Percentiles rank a stretch among this genome's conserved stretches.
Evolutionary conservation across 768 basidiomycete species (phyloP).

Genomic region (Candolleomyces efflorescens): DNA sequence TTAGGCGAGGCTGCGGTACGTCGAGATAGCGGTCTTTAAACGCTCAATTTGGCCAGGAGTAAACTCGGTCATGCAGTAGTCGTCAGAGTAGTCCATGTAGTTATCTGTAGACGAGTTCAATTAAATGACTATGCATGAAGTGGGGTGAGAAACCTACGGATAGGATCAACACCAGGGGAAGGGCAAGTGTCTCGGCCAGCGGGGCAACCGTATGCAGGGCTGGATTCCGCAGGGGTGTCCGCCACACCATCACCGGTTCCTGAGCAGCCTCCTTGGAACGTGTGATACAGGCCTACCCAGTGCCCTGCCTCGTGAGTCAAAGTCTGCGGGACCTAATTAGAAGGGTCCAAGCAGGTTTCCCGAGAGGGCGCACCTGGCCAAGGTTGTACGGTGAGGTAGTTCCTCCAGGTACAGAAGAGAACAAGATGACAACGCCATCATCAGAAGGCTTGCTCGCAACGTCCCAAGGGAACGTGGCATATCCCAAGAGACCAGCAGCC

Average conservation of each 20-base stretch:
- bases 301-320: constrained; percentile 57
- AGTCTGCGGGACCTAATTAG: constrained; percentile 21
- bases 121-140: neutral
- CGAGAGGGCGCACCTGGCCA: constrained; percentile 24
- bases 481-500: constrained; percentile 45
- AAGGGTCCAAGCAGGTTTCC: neutral
- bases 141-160: constrained; percentile 24
- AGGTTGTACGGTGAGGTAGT: constrained; percentile 37
- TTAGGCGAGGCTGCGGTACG: constrained; percentile 4
- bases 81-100: constrained; percentile 31
- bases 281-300: constrained; percentile 58
- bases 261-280: constrained; percentile 50
- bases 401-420: constrained; percentile 41
- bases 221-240: constrained; percentile 45
- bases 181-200: constrained; percentile 32
- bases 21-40: constrained; percentile 7
- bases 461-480: constrained; percentile 47
- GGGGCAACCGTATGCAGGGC: constrained; percentile 39
- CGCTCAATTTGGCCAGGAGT: constrained; percentile 23
- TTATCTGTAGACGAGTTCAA: constrained; percentile 21
- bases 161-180: constrained; percentile 41
- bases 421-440: constrained; percentile 46
- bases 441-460: constrained; percentile 37
- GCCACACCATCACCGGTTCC: constrained; percentile 37
- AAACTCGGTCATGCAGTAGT: constrained; percentile 26